Evolutionary conservation across 2,329 filamentous ascomycete genomes (phyloP), one percentile per base, ranked within the genome.

Genomic region (Fusarium algeriense): DNA sequence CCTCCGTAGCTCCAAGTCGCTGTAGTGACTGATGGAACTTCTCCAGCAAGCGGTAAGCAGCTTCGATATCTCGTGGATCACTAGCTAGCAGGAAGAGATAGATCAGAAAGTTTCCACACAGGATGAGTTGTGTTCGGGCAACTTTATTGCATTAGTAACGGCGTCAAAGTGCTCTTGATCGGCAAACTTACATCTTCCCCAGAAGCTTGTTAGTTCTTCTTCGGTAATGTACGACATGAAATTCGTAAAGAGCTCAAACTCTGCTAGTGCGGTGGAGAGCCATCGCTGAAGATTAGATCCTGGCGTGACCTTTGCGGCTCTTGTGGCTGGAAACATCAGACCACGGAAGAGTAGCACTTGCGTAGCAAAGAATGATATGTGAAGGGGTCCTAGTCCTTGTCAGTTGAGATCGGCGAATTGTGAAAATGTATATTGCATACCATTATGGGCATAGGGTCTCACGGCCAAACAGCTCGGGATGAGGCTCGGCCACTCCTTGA

Each of bases 101-200:
- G 30, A 85, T 83, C 50, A 86, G 77, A 55, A 85, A 85, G 68
- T 86, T 85, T 19, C 83, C 83, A 40, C 82, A 83, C 0, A 85
- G 76, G 6, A 85, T 84, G 1, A 86, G 74, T 60, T 86, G 83
- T 11, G 83, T 84, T 17, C 84, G 80, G 23, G 73, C 76, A 63
- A 80, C 79, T 67, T 12, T 0, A 11, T 5, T 35, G 32, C 37
- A 56, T 72, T 20, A 73, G 58, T 41, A 5, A 7, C 8, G 4
- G 17, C 9, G 14, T 34, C 32, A 37, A 41, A 12, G 15, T 15
- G 28, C 20, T 5, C 35, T 17, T 53, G 55, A 60, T 37, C 32
- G 20, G 30, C n/a, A 12, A 54, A 82, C 82, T 71, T 77, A 84
- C 83, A 81, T 17, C 83, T 79, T 23, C 82, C 81, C 83, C 83